These are phyloP conservation scores for Microstegium vimineum DNA, from an alignment of 176 grass and related monocot genomes.

Conservation along the genomic window DNA sequence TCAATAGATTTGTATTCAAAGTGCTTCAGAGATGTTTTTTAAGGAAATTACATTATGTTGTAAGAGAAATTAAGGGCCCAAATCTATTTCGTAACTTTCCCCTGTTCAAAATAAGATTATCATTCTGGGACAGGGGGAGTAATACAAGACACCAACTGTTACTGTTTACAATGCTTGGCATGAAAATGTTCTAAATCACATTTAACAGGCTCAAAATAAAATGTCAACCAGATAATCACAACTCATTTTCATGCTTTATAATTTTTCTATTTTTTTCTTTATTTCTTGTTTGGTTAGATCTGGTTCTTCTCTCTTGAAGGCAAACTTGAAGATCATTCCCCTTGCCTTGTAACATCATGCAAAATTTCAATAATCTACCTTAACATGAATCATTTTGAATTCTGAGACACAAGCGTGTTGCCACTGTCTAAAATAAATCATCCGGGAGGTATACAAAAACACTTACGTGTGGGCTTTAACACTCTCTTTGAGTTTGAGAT, in stretches of 20 bases:
- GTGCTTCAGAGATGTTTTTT: too few species aligned
- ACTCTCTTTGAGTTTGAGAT: constrained; percentile 74
- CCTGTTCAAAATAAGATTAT: too few species aligned
- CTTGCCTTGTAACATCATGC: not conserved
- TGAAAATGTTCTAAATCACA: not conserved
- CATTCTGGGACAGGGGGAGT: too few species aligned
- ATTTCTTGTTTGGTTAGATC: not conserved
- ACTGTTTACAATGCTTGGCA: not conserved
- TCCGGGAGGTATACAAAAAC: not conserved
- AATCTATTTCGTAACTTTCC: too few species aligned
- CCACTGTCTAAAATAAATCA: not conserved
- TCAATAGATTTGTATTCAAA: too few species aligned
- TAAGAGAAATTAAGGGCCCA: too few species aligned
- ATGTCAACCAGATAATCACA: not conserved
- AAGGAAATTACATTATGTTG: too few species aligned
- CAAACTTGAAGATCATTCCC: not conserved
- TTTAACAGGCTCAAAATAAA: not conserved
- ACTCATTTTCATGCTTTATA: not conserved
- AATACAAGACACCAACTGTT: not conserved
- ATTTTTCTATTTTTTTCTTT: not conserved
- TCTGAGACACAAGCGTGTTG: not conserved
- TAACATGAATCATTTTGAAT: not conserved
- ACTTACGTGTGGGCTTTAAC: constrained; percentile 87
- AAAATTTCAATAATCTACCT: constrained; percentile 14
- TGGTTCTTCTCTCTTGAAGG: not conserved